Base-by-base conservation (phyloP, 352 stramenopile species). In the Phytophthora citricola region DNA sequence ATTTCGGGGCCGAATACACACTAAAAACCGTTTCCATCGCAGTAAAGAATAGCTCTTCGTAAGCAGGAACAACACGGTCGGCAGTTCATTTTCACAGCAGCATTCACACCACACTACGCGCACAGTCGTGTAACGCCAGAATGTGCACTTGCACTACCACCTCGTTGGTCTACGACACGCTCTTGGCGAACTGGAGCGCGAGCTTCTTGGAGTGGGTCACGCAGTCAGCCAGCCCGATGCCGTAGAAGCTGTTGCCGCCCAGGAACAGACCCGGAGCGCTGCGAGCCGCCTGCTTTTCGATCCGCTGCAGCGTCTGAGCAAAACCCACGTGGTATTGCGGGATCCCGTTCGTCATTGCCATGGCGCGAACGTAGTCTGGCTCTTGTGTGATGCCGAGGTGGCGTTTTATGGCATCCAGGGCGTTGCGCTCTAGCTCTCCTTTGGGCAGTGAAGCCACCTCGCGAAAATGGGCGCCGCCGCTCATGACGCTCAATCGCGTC, bases 251-350 rank as follows among this genome's bases (percentile, higher is more conserved):
- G 66, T 97, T 97, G 32, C 90, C 90, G 24, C 84, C 81, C 10
- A 96, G 60, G 31, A 73, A 70, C 32, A 94, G 46, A 1, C 78
- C 78, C 4, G 78, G 71, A 17, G 72, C 69, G 31, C 88, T 75
- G 17, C 55, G 59, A 26, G 63, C 63, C 41, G 27, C 71, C 48
- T 89, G 66, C 45, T 78, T 58, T 57, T 94, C 81, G 38, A 95
- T 90, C 6, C 57, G 51, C 47, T 78, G 64, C 8, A 94, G 71
- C 26, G 83, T 91, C 53, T 78, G 64, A 44, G 74, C 61, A 51
- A 93, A 94, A 22, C 85, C 87, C 7, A 97, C 84, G 51, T 94
- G 83, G 66, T 96, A 97, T 74, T 96, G 88, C 14, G 90, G 88
- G 48, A 97, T 97, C 29, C 70, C 78, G 38, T 94, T 85, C 9